Evolutionary conservation across 345 rosid species (phyloP).

Genomic region (Euphorbia pulcherrima): DNA sequence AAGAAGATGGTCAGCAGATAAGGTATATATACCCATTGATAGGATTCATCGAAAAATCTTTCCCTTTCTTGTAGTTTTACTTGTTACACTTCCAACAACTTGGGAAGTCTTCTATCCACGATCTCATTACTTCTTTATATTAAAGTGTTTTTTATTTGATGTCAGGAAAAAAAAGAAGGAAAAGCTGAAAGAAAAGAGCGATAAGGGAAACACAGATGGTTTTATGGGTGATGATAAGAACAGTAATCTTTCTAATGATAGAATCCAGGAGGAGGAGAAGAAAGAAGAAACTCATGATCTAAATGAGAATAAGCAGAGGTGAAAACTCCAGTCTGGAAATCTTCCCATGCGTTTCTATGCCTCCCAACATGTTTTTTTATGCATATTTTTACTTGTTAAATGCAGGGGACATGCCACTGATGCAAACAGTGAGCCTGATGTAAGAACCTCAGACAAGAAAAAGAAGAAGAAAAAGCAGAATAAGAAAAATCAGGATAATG

Average conservation of each 20-base stretch:
- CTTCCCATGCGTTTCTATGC: neutral
- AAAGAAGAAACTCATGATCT: slow-evolving; percentile 30
- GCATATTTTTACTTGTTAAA: neutral
- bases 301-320: slow-evolving; percentile 35
- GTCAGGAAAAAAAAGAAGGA: slow-evolving; percentile 63
- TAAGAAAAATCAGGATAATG: slow-evolving; percentile 49
- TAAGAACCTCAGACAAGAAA: slow-evolving; percentile 46
- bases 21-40: slow-evolving; percentile 34
- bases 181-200: slow-evolving; percentile 43
- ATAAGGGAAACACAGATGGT: slow-evolving; percentile 25
- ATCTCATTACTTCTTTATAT: neutral
- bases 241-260: slow-evolving; percentile 18
- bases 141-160: slow-evolving; percentile 23
- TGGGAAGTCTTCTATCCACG: neutral
- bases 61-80: neutral
- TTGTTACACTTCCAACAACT: slow-evolving; percentile 3
- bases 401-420: slow-evolving; percentile 33
- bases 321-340: slow-evolving; percentile 18
- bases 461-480: slow-evolving; percentile 65
- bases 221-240: slow-evolving; percentile 18
- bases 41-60: neutral
- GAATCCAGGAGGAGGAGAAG: slow-evolving; percentile 35
- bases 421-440: slow-evolving; percentile 29
- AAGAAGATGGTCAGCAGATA: slow-evolving; percentile 49
- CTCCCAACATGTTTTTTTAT: neutral